phyloP scores from a whole-genome alignment of 306 rosid species.

The Pueraria montana region DNA sequence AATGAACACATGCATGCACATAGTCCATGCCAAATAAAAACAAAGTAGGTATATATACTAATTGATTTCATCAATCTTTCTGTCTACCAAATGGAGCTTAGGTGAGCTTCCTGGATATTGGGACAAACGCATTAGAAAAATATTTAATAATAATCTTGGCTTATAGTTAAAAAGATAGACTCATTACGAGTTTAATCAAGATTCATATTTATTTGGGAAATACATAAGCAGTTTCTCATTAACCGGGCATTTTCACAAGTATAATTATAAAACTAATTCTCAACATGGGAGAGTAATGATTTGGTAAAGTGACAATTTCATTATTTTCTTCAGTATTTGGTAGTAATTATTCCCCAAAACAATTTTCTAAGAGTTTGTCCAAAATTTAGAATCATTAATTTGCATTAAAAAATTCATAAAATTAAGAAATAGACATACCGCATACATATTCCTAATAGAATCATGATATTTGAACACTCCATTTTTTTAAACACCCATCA shows the following conservation, averaged over 20 bases:
- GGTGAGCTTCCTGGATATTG: constrained; percentile 48
- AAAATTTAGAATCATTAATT: no score
- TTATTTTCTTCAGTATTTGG: no score
- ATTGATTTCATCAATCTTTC: constrained; percentile 48
- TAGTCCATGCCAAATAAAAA: constrained; percentile 29
- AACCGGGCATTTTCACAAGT: neutral
- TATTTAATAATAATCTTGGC: constrained; percentile 10
- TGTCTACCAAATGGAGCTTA: constrained; percentile 42
- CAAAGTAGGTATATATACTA: constrained; percentile 37
- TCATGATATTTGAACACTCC: no score
- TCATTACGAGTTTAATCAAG: neutral
- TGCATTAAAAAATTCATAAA: no score
- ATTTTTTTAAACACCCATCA: no score
- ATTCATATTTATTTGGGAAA: constrained; percentile 18
- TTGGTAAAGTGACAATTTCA: neutral
- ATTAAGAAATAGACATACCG: no score
- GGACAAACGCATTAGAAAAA: neutral
- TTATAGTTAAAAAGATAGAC: neutral
- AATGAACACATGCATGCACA: constrained; percentile 35
- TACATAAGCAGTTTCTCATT: constrained; percentile 3
- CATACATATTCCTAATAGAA: no score
- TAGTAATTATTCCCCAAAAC: no score
- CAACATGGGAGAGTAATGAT: neutral
- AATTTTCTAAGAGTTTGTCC: no score
- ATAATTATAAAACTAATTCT: neutral